Percentiles rank a stretch among this genome's conserved stretches.
These are phyloP conservation scores for Saturnispora bothae DNA, from an alignment of 805 yeast genomes.

Conservation along the genomic window DNA sequence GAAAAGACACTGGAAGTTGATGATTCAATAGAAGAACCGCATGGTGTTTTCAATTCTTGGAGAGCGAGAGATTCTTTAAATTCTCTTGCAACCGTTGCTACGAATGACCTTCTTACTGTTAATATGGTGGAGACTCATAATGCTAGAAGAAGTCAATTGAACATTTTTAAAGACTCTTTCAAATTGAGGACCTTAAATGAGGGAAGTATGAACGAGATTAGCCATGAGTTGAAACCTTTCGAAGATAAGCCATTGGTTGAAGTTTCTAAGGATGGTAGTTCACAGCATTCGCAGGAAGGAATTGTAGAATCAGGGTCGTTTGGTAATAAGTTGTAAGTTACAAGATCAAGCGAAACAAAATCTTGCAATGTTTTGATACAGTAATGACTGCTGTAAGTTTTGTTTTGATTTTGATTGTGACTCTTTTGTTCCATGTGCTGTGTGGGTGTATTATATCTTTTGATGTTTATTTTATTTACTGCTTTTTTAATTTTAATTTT, in stretches of 20 bases:
- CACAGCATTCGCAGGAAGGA: constrained; percentile 7
- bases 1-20: constrained; percentile 20
- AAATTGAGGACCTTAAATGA: constrained; percentile 5
- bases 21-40: constrained; percentile 16
- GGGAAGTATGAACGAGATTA: no score
- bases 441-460: no score
- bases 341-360: no score
- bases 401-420: no score
- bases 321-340: no score
- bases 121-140: constrained; percentile 56
- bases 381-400: no score
- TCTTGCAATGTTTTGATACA: no score
- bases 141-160: constrained; percentile 28
- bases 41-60: constrained; percentile 49
- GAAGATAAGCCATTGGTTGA: background rate
- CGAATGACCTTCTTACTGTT: constrained; percentile 73
- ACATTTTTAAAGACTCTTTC: constrained; percentile 13
- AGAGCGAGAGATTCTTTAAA: constrained; percentile 55
- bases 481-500: no score
- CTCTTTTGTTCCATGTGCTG: no score
- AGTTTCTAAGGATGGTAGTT: constrained; percentile 4
- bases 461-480: no score
- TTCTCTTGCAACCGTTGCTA: constrained; percentile 75
- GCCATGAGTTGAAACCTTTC: constrained; percentile 4
- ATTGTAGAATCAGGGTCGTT: constrained; percentile 4